These are phyloP conservation scores for Beta macrorhiza DNA, from an alignment of 179 eudicot species.

Conservation along the genomic window DNA sequence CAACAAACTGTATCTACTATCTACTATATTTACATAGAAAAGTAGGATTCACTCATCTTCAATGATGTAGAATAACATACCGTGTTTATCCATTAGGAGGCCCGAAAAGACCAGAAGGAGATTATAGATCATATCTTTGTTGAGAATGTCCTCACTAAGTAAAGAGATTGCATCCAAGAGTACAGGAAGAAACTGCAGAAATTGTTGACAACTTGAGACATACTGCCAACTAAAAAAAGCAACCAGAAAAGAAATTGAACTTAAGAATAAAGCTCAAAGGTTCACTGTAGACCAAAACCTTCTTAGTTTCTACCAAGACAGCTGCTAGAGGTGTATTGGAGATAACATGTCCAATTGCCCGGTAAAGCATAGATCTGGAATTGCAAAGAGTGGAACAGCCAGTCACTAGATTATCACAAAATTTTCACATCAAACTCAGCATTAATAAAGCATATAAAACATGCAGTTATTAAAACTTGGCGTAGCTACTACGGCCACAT, in stretches of 20 bases:
- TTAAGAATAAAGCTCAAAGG: not conserved
- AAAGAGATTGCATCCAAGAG: slow-evolving; percentile 56
- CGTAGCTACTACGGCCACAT: not conserved
- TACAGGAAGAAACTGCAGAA: slow-evolving; percentile 70
- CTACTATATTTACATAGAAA: not conserved
- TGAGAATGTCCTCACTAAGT: slow-evolving; percentile 55
- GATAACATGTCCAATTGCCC: slow-evolving; percentile 71
- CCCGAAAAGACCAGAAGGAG: slow-evolving; percentile 83
- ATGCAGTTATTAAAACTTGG: not conserved
- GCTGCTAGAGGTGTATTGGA: slow-evolving; percentile 66
- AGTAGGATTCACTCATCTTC: not conserved
- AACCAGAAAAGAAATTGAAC: not conserved
- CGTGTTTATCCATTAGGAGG: slow-evolving; percentile 61
- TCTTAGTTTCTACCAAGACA: slow-evolving; percentile 65
- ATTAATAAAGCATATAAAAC: not conserved
- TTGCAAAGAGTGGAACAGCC: not conserved
- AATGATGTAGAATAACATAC: slow-evolving; percentile 42
- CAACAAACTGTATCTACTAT: not conserved
- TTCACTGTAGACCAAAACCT: slow-evolving; percentile 41
- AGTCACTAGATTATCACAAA: not conserved
- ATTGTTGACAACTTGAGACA: not conserved
- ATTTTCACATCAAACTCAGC: not conserved
- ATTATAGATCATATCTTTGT: slow-evolving; percentile 64
- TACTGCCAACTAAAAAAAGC: not conserved
- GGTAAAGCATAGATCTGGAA: slow-evolving; percentile 71